Evolutionary conservation across 441 rosid species (phyloP).

Genomic region (Eutrema salsugineum): DNA sequence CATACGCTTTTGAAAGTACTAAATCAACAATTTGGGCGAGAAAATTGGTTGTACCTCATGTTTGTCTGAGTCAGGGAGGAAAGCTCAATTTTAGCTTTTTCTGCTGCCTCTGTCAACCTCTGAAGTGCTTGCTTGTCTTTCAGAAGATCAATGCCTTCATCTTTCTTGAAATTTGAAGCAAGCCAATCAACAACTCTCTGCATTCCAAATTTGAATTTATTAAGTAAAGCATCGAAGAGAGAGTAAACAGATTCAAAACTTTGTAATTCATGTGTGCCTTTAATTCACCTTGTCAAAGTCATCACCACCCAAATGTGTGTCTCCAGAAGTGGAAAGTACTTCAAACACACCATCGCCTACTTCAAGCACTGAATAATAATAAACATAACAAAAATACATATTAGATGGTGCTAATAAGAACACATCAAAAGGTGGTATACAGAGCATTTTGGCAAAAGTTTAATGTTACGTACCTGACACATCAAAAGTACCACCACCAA

Average conservation of each 20-base stretch:
- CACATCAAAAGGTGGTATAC: background rate
- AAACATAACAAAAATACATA: background rate
- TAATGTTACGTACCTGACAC: conserved; percentile 44
- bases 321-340: conserved; percentile 93
- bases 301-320: conserved; percentile 96
- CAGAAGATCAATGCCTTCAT: conserved; percentile 89
- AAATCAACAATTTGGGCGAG: too few species aligned
- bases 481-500: conserved; percentile 96
- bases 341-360: conserved; percentile 98
- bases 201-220: background rate
- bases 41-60: conserved; percentile 12
- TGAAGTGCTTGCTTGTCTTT: conserved; percentile 99
- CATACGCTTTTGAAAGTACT: background rate
- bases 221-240: background rate
- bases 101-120: conserved; percentile 90
- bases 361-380: conserved; percentile 54
- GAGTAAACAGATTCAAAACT: background rate
- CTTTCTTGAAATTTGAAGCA: conserved; percentile 63
- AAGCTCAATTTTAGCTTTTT: conserved; percentile 96
- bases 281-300: conserved; percentile 97
- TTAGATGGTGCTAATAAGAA: background rate
- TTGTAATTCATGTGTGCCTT: too few species aligned
- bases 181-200: conserved; percentile 97
- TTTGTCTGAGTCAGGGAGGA: conserved; percentile 88
- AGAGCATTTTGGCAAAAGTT: too few species aligned